phyloP scores from a whole-genome alignment of 2,329 filamentous ascomycete genomes.

The Hypoxylon sp. region DNA sequence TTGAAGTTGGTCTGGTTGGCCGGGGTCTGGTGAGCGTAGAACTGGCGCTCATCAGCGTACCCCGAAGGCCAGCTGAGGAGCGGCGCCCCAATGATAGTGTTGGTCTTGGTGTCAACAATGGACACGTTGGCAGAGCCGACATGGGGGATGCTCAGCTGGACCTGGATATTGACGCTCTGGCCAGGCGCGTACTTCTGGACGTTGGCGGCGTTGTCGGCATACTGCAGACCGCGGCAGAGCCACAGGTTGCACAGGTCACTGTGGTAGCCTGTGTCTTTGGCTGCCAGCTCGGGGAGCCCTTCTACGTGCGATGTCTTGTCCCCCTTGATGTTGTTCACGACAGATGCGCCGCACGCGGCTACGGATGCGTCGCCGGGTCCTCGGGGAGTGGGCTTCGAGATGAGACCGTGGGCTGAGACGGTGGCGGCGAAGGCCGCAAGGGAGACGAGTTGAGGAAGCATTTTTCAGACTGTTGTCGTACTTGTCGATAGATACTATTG shows the following conservation, averaged over 20 bases:
- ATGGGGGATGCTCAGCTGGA: constrained; percentile 64
- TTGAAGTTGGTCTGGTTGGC: constrained; percentile 53
- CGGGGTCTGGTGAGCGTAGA: constrained; percentile 49
- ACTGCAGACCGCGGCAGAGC: constrained; percentile 60
- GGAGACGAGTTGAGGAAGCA: constrained; percentile 44
- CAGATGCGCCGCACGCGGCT: constrained; percentile 48
- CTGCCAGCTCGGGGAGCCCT: constrained; percentile 53
- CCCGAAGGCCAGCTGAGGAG: constrained; percentile 51
- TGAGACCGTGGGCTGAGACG: constrained; percentile 50
- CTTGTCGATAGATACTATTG: background rate
- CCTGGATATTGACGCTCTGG: constrained; percentile 60
- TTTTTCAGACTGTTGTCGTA: constrained; percentile 26
- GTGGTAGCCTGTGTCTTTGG: constrained; percentile 48
- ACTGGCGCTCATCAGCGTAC: constrained; percentile 52
- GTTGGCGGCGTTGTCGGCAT: constrained; percentile 58
- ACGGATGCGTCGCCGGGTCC: constrained; percentile 46
- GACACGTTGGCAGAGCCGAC: constrained; percentile 64
- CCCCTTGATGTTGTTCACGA: constrained; percentile 47
- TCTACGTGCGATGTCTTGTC: constrained; percentile 54
- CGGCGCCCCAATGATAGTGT: constrained; percentile 56
- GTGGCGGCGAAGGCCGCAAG: constrained; percentile 47
- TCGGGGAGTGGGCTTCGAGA: constrained; percentile 48
- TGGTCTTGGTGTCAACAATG: constrained; percentile 62
- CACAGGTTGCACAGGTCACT: constrained; percentile 54
- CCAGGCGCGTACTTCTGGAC: constrained; percentile 59